A percentile compares a stretch with the other conserved stretches of the same genome.
phyloP scores from a whole-genome alignment of 208 protist species.

The Crithidia mellificae region DNA sequence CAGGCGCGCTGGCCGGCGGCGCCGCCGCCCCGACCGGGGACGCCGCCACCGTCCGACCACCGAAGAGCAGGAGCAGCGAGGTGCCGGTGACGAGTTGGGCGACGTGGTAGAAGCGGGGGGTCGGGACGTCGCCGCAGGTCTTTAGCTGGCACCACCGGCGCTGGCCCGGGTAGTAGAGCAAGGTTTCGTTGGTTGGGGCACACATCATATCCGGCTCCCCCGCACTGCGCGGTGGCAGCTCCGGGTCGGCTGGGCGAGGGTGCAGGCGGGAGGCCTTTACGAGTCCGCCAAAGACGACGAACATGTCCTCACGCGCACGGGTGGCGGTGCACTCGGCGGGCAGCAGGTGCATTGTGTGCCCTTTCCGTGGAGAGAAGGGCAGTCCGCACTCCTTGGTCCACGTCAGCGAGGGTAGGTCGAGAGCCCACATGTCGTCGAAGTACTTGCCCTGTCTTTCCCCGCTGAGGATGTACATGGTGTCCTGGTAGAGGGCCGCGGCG shows the following conservation, averaged over 20 bases:
- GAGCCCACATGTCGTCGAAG: conserved; percentile 48
- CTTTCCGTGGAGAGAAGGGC: conserved; percentile 50
- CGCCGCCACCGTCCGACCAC: conserved; percentile 34
- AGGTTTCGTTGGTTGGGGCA: conserved; percentile 35
- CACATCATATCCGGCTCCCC: conserved; percentile 25
- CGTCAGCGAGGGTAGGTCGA: conserved; percentile 19
- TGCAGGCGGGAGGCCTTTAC: conserved; percentile 20
- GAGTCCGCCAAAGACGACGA: conserved; percentile 54
- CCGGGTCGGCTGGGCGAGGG: conserved; percentile 32
- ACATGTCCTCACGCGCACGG: conserved; percentile 36
- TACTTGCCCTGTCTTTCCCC: conserved; percentile 38
- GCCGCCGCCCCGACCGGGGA: not conserved
- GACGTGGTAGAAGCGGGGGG: conserved; percentile 52
- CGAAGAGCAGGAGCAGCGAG: conserved; percentile 56
- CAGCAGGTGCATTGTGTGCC: conserved; percentile 52
- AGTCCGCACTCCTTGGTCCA: conserved; percentile 33
- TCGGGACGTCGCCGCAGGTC: conserved; percentile 38
- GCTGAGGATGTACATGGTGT: conserved; percentile 52
- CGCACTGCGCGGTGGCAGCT: conserved; percentile 16
- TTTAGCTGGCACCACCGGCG: conserved; percentile 41
- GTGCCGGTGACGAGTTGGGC: conserved; percentile 44
- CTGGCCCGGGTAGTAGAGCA: conserved; percentile 32
- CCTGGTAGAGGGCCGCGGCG: conserved; percentile 36
- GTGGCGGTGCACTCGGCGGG: conserved; percentile 34
- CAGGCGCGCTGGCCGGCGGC: not conserved